Evolutionary conservation across 306 rosid genomes (phyloP).

Genomic region (Gastrolobium bilobum): DNA sequence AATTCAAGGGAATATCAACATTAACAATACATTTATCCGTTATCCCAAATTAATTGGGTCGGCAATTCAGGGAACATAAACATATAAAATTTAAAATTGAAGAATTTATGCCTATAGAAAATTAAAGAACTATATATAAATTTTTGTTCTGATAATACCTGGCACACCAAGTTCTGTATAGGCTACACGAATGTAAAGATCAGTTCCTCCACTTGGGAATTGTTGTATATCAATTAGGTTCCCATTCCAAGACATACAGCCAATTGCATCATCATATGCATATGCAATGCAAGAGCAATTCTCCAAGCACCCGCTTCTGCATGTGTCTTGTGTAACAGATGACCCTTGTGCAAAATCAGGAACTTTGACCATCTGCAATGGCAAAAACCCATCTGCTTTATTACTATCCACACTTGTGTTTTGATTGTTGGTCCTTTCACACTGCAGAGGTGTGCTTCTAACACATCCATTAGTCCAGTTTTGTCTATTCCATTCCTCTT

Average conservation of each 20-base stretch:
- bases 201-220: slow-evolving; percentile 30
- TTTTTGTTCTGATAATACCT: no score
- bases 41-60: no score
- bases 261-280: slow-evolving; percentile 23
- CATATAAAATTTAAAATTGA: neutral
- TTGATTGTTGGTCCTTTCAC: slow-evolving; percentile 1
- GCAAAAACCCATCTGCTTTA: slow-evolving; percentile 51
- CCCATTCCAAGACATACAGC: slow-evolving; percentile 49
- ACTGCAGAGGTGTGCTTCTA: slow-evolving; percentile 31
- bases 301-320: slow-evolving; percentile 48
- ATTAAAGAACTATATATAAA: neutral
- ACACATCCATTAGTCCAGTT: slow-evolving; percentile 61
- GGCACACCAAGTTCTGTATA: slow-evolving; percentile 43
- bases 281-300: slow-evolving; percentile 46
- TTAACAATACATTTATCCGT: no score
- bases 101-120: neutral
- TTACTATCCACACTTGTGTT: neutral
- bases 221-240: slow-evolving; percentile 43
- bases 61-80: no score
- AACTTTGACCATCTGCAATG: slow-evolving; percentile 50
- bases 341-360: slow-evolving; percentile 47
- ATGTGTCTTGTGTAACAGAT: neutral
- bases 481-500: slow-evolving; percentile 49
- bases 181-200: slow-evolving; percentile 48
- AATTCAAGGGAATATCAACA: neutral